Evolutionary conservation across 371 early-diverging fungal genomes (phyloP).

Genomic region (Mortierella polycephala): DNA sequence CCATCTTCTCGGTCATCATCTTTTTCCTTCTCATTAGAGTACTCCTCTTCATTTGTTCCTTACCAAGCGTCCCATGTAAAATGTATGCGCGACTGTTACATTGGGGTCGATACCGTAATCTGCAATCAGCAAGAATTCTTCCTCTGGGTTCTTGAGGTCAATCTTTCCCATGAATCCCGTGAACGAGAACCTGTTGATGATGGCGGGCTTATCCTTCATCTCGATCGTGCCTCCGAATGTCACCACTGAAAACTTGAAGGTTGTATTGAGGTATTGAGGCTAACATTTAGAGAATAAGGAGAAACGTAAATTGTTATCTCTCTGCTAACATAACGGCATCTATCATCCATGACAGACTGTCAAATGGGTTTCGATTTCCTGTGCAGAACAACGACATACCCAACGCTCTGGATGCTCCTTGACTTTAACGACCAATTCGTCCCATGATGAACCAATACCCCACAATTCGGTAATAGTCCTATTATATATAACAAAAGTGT

Average conservation of each 20-base stretch:
- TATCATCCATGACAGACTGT: too few species aligned
- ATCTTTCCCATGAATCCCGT: constrained; percentile 83
- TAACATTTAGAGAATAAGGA: constrained; percentile 25
- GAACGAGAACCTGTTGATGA: constrained; percentile 86
- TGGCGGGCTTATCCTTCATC: constrained; percentile 73
- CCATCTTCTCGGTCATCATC: background rate
- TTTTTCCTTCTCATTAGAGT: background rate
- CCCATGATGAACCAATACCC: constrained; percentile 75
- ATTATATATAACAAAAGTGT: background rate
- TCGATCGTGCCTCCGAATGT: constrained; percentile 80
- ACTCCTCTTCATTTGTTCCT: constrained; percentile 1
- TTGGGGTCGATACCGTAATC: constrained; percentile 74
- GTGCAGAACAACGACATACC: constrained; percentile 42
- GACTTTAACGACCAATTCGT: constrained; percentile 69
- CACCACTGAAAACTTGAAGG: constrained; percentile 88
- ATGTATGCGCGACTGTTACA: constrained; percentile 54
- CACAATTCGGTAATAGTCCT: constrained; percentile 85
- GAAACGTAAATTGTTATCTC: background rate
- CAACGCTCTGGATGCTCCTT: constrained; percentile 68
- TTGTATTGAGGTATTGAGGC: constrained; percentile 65
- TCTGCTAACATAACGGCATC: too few species aligned
- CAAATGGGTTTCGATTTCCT: too few species aligned
- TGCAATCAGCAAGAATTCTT: constrained; percentile 79
- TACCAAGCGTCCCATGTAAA: constrained; percentile 82
- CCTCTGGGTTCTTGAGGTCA: constrained; percentile 85